A percentile compares a stretch with the other conserved stretches of the same genome.
Conservation (phyloP, 371 early-diverging fungal genomes). For the Choanephora cucurbitarum region DNA sequence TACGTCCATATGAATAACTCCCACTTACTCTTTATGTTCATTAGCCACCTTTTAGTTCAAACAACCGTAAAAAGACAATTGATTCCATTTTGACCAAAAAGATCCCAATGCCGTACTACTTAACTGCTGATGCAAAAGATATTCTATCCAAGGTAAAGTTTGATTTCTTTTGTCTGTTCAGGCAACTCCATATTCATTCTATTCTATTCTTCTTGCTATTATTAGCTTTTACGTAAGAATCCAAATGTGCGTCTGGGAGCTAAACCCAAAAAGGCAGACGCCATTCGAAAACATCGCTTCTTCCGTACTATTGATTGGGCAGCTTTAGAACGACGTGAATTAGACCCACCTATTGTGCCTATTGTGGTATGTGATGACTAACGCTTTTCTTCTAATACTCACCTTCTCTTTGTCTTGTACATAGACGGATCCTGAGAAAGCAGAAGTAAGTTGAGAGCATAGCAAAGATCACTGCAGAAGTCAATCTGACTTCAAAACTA, state of each 20-base stretch:
- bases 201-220: too few relatives aligned
- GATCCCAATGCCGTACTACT: constrained; percentile 71
- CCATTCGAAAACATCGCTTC: constrained; percentile 85
- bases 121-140: constrained; percentile 69
- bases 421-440: constrained; percentile 47
- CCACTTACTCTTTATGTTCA: constrained; percentile 1
- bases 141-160: constrained; percentile 44
- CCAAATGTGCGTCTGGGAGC: constrained; percentile 73
- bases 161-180: too few relatives aligned
- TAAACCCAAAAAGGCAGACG: constrained; percentile 66
- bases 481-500: neutral
- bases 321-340: constrained; percentile 56
- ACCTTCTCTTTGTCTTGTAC: constrained; percentile 1
- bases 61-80: constrained; percentile 77
- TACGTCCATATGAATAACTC: too few relatives aligned
- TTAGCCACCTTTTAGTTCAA: constrained; percentile 77
- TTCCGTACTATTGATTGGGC: constrained; percentile 89
- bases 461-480: neutral
- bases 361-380: constrained; percentile 58
- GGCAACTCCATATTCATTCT: too few relatives aligned
- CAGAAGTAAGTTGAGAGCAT: constrained; percentile 32
- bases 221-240: constrained; percentile 72
- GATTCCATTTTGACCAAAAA: constrained; percentile 77
- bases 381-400: neutral
- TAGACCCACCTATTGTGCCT: constrained; percentile 79